A percentile compares a stretch with the other conserved stretches of the same genome.
Evolutionary conservation across 78 protist species (phyloP).

Genomic region (Dictyostelium brefeldianum): DNA sequence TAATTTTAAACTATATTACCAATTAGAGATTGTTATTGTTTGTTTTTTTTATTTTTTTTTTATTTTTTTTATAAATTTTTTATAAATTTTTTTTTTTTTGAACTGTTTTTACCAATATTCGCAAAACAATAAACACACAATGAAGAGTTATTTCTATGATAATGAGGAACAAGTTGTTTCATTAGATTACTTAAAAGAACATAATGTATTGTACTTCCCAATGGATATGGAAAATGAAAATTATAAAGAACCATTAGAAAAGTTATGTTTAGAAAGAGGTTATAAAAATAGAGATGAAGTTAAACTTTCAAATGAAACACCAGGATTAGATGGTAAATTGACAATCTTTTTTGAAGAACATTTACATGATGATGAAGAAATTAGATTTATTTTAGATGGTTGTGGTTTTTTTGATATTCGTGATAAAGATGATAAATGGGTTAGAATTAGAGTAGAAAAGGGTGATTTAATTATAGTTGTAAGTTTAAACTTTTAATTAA

Average conservation of each 20-base stretch:
- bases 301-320: conserved; percentile 56
- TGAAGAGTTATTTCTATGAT: conserved; percentile 49
- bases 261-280: conserved; percentile 71
- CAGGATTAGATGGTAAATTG: conserved; percentile 83
- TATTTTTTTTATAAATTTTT: neutral
- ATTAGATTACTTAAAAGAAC: conserved; percentile 24
- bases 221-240: conserved; percentile 33
- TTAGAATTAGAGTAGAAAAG: conserved; percentile 82
- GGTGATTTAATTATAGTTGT: conserved; percentile 91
- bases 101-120: neutral
- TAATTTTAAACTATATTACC: neutral
- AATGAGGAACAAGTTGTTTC: neutral
- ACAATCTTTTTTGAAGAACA: conserved; percentile 92
- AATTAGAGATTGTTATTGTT: neutral
- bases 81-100: neutral
- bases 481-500: neutral
- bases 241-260: conserved; percentile 36
- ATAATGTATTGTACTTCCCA: conserved; percentile 41
- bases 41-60: conserved; percentile 1
- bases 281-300: conserved; percentile 88
- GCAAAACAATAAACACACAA: neutral
- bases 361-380: conserved; percentile 95
- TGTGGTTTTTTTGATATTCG: conserved; percentile 95
- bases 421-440: conserved; percentile 88
- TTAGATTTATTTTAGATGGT: conserved; percentile 93